A percentile compares a stretch with the other conserved stretches of the same genome.
phyloP scores from a whole-genome alignment of 208 protist genomes.

The Trypanosoma vivax region DNA sequence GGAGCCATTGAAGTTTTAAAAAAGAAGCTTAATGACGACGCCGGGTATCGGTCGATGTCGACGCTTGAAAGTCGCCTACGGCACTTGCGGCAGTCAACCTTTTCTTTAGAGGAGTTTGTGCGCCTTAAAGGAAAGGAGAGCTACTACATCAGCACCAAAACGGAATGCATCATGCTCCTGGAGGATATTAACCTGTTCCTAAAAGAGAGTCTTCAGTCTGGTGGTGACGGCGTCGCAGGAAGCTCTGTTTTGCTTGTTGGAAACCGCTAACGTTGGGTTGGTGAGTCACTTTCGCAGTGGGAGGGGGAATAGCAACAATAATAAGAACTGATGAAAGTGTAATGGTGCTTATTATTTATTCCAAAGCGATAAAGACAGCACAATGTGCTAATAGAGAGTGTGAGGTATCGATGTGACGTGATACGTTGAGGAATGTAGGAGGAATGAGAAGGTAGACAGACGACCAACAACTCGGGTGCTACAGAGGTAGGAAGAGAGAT shows the following conservation, averaged over 20 bases:
- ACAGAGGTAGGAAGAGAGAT: too few species aligned
- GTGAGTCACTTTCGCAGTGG: background rate
- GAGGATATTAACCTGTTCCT: slow-evolving; percentile 81
- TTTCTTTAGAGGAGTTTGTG: slow-evolving; percentile 85
- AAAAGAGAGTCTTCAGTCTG: slow-evolving; percentile 45
- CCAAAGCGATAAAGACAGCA: too few species aligned
- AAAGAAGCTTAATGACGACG: slow-evolving; percentile 44
- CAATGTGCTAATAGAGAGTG: too few species aligned
- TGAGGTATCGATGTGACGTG: too few species aligned
- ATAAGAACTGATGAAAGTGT: background rate
- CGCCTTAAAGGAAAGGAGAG: slow-evolving; percentile 84
- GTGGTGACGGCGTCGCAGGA: slow-evolving; percentile 1
- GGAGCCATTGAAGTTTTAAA: slow-evolving; percentile 40
- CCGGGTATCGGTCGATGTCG: slow-evolving; percentile 43
- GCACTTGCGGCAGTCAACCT: slow-evolving; percentile 81
- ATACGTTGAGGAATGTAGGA: too few species aligned
- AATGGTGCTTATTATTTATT: too few species aligned
- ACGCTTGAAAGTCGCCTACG: slow-evolving; percentile 84
- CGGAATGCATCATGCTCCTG: slow-evolving; percentile 72
- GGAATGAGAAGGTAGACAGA: too few species aligned
- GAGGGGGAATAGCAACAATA: background rate
- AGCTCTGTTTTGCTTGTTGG: slow-evolving; percentile 17
- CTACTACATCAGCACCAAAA: slow-evolving; percentile 77
- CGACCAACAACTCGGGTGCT: too few species aligned
- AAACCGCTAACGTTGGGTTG: slow-evolving; percentile 1